Evolutionary conservation across 106 monocot species (phyloP), one percentile per base, ranked within the genome.

Genomic region (Allium fistulosum): DNA sequence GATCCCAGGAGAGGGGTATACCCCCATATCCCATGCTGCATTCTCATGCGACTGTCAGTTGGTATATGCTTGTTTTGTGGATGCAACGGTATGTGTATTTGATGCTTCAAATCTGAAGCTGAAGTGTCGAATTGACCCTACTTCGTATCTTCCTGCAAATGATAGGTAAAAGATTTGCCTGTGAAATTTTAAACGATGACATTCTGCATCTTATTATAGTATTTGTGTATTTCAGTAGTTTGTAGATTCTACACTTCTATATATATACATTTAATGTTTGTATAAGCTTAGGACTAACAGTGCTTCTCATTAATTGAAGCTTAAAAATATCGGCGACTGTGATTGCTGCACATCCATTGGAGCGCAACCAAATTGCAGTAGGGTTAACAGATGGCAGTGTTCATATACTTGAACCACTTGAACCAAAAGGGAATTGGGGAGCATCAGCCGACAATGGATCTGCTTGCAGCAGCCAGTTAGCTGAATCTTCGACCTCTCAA

Each of bases 401-500:
- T 62, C 82, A 85, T 58, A 85, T 94, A 16, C 51, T 94, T 57
- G 94, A 94, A 60, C 94, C 94, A 10, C 73, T 88, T 26, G 94
- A 94, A 79, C 90, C 90, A 14, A 90, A 94, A 71, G 80, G 84
- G 28, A 94, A 85, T 71, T 94, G 94, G 94, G 94, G 90, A 46
- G 65, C 87, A 17, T 90, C 87, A 16, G 57, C 72, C 52, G 90
- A 94, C 58, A 92, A 92, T 69, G 85, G 87, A 27, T 87, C 87
- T 78, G 22, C 22, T 22, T 22, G 22, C 22, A 22, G 22, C 22
- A 22, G 22, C 22, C 22, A 80, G 17, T 80, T 80, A 7, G 81
- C 73, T 55, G 84, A 84, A 62, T 71, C 81, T 4, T 22, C 22
- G 22, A 22, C 22, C 22, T 22, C 22, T 22, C 22, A 22, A 22